phyloP scores from a whole-genome alignment of 768 basidiomycete genomes.

The Mycena crocata region DNA sequence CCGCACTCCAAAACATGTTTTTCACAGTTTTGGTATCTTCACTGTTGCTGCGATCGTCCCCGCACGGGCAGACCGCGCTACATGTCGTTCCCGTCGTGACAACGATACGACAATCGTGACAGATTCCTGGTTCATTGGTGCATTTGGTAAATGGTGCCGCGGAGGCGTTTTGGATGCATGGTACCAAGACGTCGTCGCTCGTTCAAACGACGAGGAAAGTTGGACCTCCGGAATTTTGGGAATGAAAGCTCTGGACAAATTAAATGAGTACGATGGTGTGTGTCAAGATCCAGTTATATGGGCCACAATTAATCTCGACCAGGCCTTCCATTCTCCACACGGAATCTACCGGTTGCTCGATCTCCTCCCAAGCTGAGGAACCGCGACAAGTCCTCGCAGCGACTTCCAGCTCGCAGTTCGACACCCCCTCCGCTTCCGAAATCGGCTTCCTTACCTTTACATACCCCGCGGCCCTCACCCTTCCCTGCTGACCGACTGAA shows the following conservation, averaged over 20 bases:
- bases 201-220: slow-evolving; percentile 76
- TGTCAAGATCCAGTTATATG: slow-evolving; percentile 33
- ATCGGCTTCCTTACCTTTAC: slow-evolving; percentile 82
- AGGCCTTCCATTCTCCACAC: slow-evolving; percentile 66
- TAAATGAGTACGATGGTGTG: slow-evolving; percentile 75
- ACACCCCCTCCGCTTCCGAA: slow-evolving; percentile 88
- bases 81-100: slow-evolving; percentile 48
- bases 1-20: slow-evolving; percentile 89
- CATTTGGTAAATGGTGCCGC: slow-evolving; percentile 93
- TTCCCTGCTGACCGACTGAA: slow-evolving; percentile 44
- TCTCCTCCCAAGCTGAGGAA: slow-evolving; percentile 69
- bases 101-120: slow-evolving; percentile 65
- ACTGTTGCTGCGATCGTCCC: slow-evolving; percentile 86
- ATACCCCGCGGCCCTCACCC: slow-evolving; percentile 62
- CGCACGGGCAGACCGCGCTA: slow-evolving; percentile 41
- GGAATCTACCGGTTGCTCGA: slow-evolving; percentile 57
- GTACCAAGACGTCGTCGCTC: slow-evolving; percentile 76
- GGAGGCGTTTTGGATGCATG: slow-evolving; percentile 86
- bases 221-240: slow-evolving; percentile 83
- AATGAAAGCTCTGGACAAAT: slow-evolving; percentile 77
- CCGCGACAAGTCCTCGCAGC: slow-evolving; percentile 65
- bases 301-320: slow-evolving; percentile 26
- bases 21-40: slow-evolving; percentile 88
- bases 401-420: slow-evolving; percentile 66
- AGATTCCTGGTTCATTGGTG: slow-evolving; percentile 91